Conservation (phyloP, 257 asterid genomes). For the Cynanchum wilfordii region DNA sequence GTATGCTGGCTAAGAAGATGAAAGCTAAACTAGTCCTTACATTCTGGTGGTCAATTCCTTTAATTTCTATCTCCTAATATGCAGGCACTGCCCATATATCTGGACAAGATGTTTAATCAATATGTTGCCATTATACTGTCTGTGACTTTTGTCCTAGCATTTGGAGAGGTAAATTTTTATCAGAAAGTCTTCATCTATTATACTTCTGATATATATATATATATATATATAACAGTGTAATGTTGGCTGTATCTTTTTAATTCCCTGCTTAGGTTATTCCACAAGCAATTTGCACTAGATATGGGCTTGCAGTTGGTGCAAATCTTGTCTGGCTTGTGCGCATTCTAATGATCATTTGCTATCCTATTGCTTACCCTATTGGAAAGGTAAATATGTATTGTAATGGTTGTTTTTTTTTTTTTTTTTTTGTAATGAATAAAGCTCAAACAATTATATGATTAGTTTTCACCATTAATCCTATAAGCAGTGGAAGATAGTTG, state of each 20-base stretch:
- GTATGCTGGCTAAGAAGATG: not conserved
- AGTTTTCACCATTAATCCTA: not conserved
- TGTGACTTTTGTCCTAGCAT: slow-evolving; percentile 89
- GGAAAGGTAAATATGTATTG: slow-evolving; percentile 65
- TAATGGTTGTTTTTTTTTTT: not conserved
- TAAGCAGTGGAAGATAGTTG: not conserved
- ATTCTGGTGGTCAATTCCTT: not conserved
- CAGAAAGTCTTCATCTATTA: slow-evolving; percentile 5
- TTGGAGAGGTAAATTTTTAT: slow-evolving; percentile 70
- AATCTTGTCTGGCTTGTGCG: slow-evolving; percentile 89
- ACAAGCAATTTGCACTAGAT: slow-evolving; percentile 97
- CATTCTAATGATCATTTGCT: slow-evolving; percentile 70
- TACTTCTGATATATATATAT: not conserved
- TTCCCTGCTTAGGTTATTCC: slow-evolving; percentile 71
- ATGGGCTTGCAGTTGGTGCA: slow-evolving; percentile 98
- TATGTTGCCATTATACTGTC: slow-evolving; percentile 89
- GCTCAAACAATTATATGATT: not conserved
- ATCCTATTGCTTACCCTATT: slow-evolving; percentile 83
- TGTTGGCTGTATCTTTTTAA: slow-evolving; percentile 10
- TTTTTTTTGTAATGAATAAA: too few relatives aligned
- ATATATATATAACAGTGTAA: not conserved
- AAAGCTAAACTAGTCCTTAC: not conserved
- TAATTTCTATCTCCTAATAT: slow-evolving; percentile 21
- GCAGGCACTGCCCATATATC: slow-evolving; percentile 97
- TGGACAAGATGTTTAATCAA: slow-evolving; percentile 88